These are phyloP conservation scores for Nothophoma quercina DNA, from an alignment of 2,329 filamentous ascomycete genomes.

Conservation along the genomic window DNA sequence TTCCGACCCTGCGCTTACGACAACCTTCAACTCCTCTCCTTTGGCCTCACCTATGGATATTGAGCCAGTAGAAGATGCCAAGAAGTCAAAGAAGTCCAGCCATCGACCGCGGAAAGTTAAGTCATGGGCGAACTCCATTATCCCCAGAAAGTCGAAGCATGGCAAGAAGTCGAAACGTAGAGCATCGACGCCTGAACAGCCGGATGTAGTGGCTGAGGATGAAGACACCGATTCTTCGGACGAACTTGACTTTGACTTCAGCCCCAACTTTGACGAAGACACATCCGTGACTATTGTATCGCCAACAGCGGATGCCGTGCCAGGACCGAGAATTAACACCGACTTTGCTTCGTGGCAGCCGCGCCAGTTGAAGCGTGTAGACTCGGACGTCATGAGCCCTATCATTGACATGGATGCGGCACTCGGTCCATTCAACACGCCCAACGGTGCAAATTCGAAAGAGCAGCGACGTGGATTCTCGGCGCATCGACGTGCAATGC, in stretches of 20 bases:
- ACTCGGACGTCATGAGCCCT: slow-evolving; percentile 71
- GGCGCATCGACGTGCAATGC: slow-evolving; percentile 69
- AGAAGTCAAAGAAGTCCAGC: slow-evolving; percentile 62
- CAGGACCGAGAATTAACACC: slow-evolving; percentile 41
- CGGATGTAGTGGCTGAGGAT: slow-evolving; percentile 30
- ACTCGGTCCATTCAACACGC: slow-evolving; percentile 89
- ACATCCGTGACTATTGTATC: slow-evolving; percentile 53
- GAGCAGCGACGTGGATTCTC: slow-evolving; percentile 51
- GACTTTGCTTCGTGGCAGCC: slow-evolving; percentile 50
- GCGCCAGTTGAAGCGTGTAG: slow-evolving; percentile 46
- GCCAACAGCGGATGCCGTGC: slow-evolving; percentile 32
- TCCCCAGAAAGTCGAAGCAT: slow-evolving; percentile 67
- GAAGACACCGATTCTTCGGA: slow-evolving; percentile 47
- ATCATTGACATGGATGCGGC: slow-evolving; percentile 96
- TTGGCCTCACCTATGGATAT: slow-evolving; percentile 35
- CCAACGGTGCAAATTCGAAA: slow-evolving; percentile 71
- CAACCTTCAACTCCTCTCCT: slow-evolving; percentile 34
- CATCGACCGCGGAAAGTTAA: slow-evolving; percentile 73
- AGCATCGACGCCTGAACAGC: slow-evolving; percentile 41
- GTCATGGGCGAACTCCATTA: slow-evolving; percentile 72
- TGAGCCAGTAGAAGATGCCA: slow-evolving; percentile 44
- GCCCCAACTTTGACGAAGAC: slow-evolving; percentile 52
- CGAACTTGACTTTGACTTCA: slow-evolving; percentile 43
- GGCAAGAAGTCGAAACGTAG: slow-evolving; percentile 55
- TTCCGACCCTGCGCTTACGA: slow-evolving; percentile 47